Conservation (phyloP, 2,329 filamentous ascomycete genomes). For the Fusarium liriodendri region DNA sequence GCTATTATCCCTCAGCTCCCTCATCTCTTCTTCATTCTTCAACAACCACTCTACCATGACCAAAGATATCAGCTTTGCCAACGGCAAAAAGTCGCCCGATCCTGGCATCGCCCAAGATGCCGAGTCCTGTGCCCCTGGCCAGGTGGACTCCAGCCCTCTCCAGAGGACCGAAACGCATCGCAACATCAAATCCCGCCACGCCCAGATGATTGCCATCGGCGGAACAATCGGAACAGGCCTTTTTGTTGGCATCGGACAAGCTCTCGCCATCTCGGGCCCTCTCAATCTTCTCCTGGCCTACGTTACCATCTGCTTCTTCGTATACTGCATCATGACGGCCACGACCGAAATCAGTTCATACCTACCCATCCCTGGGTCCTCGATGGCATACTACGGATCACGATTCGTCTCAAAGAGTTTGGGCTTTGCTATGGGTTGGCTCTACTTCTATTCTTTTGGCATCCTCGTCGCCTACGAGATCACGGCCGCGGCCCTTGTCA, state of each 20-base stretch:
- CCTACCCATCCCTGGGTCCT: slow-evolving; percentile 51
- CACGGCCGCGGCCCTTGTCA: background rate
- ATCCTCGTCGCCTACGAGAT: background rate
- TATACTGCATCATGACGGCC: slow-evolving; percentile 35
- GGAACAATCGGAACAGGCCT: slow-evolving; percentile 13
- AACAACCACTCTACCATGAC: too few species aligned
- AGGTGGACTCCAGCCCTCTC: background rate
- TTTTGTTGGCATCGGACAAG: background rate
- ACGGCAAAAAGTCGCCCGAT: too few species aligned
- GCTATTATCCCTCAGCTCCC: too few species aligned
- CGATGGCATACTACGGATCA: slow-evolving; percentile 50
- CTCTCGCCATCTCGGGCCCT: background rate
- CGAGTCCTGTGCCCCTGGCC: too few species aligned
- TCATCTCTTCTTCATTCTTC: too few species aligned
- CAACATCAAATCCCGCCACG: slow-evolving; percentile 16
- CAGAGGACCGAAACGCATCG: background rate
- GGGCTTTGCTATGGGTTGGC: background rate
- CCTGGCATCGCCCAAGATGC: too few species aligned
- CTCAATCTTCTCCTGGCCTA: background rate
- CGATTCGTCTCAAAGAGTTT: background rate
- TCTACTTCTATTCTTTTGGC: background rate
- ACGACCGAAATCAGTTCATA: slow-evolving; percentile 59
- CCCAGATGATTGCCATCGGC: background rate
- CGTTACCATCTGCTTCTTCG: background rate
- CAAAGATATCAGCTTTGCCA: too few species aligned